phyloP scores from a whole-genome alignment of 331 rosid genomes.

The Telfairia occidentalis region DNA sequence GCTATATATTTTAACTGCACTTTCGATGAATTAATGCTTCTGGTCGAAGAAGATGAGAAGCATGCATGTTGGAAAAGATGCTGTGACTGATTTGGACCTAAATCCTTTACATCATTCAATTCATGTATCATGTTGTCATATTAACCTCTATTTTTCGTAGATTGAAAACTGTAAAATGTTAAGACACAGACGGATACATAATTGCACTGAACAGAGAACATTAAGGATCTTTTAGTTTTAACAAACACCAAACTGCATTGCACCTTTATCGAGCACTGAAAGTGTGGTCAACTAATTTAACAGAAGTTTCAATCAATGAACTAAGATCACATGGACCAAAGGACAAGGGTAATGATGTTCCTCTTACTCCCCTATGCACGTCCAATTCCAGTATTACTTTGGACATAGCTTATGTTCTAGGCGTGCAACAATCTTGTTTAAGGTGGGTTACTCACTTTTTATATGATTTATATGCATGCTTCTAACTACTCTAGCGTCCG shows the following conservation, averaged over 20 bases:
- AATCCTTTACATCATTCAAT: neutral
- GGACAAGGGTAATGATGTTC: neutral
- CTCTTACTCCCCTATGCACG: neutral
- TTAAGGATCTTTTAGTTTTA: neutral
- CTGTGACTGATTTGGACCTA: neutral
- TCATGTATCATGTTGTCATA: neutral
- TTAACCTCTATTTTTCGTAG: neutral
- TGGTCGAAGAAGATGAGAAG: neutral
- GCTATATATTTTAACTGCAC: neutral
- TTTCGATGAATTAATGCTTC: neutral
- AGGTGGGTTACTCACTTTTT: neutral
- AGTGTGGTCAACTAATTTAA: neutral
- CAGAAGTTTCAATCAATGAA: neutral
- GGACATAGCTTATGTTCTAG: neutral
- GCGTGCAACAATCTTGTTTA: neutral
- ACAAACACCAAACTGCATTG: neutral
- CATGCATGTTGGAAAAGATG: neutral
- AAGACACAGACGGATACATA: neutral
- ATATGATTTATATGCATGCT: conserved; percentile 1
- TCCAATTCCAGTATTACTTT: neutral
- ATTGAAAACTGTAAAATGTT: neutral
- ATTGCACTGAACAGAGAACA: neutral
- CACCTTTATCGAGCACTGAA: neutral
- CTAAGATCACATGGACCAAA: neutral
- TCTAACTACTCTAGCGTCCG: neutral